Conservation (phyloP, 805 yeast species). For the Zygoascus flipseniorum region DNA sequence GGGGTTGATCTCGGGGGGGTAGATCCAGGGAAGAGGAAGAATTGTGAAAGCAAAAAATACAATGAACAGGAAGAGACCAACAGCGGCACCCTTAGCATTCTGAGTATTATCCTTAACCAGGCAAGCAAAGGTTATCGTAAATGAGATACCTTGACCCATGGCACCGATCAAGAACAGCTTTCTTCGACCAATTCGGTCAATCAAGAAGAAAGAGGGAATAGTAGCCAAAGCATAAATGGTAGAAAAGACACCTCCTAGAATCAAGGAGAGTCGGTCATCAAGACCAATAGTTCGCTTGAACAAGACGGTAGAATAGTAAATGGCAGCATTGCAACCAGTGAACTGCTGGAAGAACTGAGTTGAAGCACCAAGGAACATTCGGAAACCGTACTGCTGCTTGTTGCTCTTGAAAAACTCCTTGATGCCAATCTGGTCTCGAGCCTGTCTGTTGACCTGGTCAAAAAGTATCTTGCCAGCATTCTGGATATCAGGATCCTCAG, state of each 20-base stretch:
- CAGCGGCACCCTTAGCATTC: slow-evolving; percentile 19
- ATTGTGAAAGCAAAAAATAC: slow-evolving; percentile 19
- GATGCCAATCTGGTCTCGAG: slow-evolving; percentile 12
- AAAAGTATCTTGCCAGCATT: slow-evolving; percentile 14
- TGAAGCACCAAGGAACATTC: slow-evolving; percentile 55
- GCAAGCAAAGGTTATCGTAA: slow-evolving; percentile 18
- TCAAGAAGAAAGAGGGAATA: slow-evolving; percentile 31
- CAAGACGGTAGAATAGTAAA: slow-evolving; percentile 19
- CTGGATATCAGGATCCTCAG: slow-evolving; percentile 8
- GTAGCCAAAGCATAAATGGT: slow-evolving; percentile 18
- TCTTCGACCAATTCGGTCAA: slow-evolving; percentile 51
- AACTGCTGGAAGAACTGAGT: slow-evolving; percentile 38
- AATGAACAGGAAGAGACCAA: slow-evolving; percentile 18
- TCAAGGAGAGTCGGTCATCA: slow-evolving; percentile 12
- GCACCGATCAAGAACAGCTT: slow-evolving; percentile 45
- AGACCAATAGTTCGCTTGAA: slow-evolving; percentile 14
- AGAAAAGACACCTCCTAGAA: slow-evolving; percentile 20
- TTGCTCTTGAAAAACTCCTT: slow-evolving; percentile 34
- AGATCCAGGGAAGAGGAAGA: slow-evolving; percentile 20
- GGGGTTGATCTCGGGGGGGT: slow-evolving; percentile 22
- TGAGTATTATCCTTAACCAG: slow-evolving; percentile 11
- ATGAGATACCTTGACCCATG: slow-evolving; percentile 37
- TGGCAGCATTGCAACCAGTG: slow-evolving; percentile 27
- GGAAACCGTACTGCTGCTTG: slow-evolving; percentile 51
- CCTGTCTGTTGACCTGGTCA: slow-evolving; percentile 13